A percentile compares a stretch with the other conserved stretches of the same genome.
These are phyloP conservation scores for Paecilomyces sp. DNA, from an alignment of 2,329 filamentous ascomycete species.

Conservation along the genomic window DNA sequence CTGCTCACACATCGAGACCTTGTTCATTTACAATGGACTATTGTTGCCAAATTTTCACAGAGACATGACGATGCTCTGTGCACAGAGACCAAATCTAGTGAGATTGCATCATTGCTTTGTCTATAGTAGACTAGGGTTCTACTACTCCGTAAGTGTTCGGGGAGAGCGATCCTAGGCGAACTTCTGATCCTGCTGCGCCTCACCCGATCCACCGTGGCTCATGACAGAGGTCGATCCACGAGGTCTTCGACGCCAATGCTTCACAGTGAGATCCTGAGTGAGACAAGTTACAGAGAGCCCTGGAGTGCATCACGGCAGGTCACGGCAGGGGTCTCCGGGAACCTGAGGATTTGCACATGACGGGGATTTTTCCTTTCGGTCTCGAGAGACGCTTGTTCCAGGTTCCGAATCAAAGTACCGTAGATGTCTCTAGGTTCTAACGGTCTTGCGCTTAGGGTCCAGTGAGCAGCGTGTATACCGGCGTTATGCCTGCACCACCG, in stretches of 20 bases:
- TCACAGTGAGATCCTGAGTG: neutral
- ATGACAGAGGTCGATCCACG: neutral
- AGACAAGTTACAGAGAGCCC: neutral
- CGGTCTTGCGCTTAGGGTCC: neutral
- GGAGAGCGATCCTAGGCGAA: neutral
- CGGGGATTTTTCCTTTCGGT: no score
- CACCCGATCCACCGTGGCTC: neutral
- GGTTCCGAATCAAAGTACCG: neutral
- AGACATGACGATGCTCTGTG: neutral
- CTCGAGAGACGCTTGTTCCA: neutral
- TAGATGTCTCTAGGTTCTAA: neutral
- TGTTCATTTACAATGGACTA: neutral
- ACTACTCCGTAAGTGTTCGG: neutral
- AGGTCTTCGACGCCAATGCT: neutral
- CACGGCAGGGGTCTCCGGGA: neutral
- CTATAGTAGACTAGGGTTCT: neutral
- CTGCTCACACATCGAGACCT: neutral
- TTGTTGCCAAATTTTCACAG: no score
- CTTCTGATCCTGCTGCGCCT: neutral
- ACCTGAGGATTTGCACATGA: neutral
- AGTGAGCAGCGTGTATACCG: neutral
- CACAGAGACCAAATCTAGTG: neutral
- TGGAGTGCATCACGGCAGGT: neutral
- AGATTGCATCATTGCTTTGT: neutral
- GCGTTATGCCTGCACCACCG: neutral